Percentiles rank a stretch among this genome's conserved stretches.
Evolutionary conservation across 2,329 filamentous ascomycete genomes (phyloP).

Genomic region (Penicillium sp.): DNA sequence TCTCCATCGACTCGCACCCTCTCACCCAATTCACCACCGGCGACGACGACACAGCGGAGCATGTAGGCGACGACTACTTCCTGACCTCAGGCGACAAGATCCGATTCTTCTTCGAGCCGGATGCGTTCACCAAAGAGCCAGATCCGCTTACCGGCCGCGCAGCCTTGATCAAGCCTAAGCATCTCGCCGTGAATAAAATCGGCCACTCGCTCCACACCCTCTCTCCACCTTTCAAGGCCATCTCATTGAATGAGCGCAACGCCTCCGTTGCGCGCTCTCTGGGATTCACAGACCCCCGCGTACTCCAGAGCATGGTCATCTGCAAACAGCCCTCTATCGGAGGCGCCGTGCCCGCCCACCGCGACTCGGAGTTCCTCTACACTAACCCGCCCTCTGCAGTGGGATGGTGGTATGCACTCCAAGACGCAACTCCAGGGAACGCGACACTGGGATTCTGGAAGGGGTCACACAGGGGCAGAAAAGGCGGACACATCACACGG

Average conservation of each 20-base stretch:
- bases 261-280: constrained; percentile 63
- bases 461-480: constrained; percentile 60
- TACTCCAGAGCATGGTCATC: constrained; percentile 94
- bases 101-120: constrained; percentile 95
- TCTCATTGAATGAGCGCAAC: constrained; percentile 47
- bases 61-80: constrained; percentile 95
- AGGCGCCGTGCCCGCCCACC: constrained; percentile 82
- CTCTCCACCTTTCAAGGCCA: constrained; percentile 59
- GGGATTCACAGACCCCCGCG: constrained; percentile 68
- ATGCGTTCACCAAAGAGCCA: constrained; percentile 50
- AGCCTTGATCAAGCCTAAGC: constrained; percentile 69
- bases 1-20: constrained; percentile 77
- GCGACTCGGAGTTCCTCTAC: constrained; percentile 89
- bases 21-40: constrained; percentile 93
- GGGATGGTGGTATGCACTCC: constrained; percentile 95
- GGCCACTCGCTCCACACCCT: constrained; percentile 70
- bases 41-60: constrained; percentile 58
- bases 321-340: constrained; percentile 98
- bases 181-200: constrained; percentile 83
- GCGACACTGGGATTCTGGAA: constrained; percentile 82
- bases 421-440: constrained; percentile 82
- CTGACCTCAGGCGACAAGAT: constrained; percentile 83
- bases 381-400: constrained; percentile 83
- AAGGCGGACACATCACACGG: constrained; percentile 62
- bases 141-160: constrained; percentile 49